These are phyloP conservation scores for Didymellaceae sp. DNA, from an alignment of 2,329 filamentous ascomycete species.

Conservation along the genomic window DNA sequence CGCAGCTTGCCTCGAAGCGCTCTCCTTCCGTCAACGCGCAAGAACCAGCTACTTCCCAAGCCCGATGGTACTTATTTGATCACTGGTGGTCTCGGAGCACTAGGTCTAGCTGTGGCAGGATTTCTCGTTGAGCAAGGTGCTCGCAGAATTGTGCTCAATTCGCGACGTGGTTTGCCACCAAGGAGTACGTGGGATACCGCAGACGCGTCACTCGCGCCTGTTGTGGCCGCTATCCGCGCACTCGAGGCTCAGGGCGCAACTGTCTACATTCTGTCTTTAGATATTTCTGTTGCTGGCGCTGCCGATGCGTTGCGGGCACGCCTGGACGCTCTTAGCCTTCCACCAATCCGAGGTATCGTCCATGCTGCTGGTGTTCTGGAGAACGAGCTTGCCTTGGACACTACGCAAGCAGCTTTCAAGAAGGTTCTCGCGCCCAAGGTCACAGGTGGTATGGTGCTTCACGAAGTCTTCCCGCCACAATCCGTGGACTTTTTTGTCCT, in stretches of 20 bases:
- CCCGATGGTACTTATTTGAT: slow-evolving; percentile 14
- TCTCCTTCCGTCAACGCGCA: slow-evolving; percentile 2
- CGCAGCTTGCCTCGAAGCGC: slow-evolving; percentile 10
- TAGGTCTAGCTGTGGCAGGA: slow-evolving; percentile 1
- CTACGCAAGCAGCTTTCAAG: background rate
- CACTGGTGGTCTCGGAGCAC: slow-evolving; percentile 14
- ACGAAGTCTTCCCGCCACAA: slow-evolving; percentile 1
- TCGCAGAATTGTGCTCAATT: slow-evolving; percentile 6
- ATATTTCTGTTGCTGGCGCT: background rate
- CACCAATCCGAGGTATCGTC: slow-evolving; percentile 3
- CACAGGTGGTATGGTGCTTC: slow-evolving; percentile 1
- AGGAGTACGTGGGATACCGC: background rate
- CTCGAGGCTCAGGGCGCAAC: slow-evolving; percentile 3
- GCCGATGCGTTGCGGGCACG: background rate
- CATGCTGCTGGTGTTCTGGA: slow-evolving; percentile 6
- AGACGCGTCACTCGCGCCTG: background rate
- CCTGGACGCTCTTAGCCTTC: slow-evolving; percentile 1
- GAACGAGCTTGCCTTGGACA: background rate
- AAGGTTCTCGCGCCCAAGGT: slow-evolving; percentile 5
- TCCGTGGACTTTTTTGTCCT: slow-evolving; percentile 10
- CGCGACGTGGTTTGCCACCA: slow-evolving; percentile 1
- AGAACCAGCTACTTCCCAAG: slow-evolving; percentile 9
- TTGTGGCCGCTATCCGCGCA: background rate
- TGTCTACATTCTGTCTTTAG: background rate
- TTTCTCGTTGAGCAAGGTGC: slow-evolving; percentile 6